Evolutionary conservation across 352 stramenopile genomes (phyloP).

Genomic region (Halophytophthora batemanensis): DNA sequence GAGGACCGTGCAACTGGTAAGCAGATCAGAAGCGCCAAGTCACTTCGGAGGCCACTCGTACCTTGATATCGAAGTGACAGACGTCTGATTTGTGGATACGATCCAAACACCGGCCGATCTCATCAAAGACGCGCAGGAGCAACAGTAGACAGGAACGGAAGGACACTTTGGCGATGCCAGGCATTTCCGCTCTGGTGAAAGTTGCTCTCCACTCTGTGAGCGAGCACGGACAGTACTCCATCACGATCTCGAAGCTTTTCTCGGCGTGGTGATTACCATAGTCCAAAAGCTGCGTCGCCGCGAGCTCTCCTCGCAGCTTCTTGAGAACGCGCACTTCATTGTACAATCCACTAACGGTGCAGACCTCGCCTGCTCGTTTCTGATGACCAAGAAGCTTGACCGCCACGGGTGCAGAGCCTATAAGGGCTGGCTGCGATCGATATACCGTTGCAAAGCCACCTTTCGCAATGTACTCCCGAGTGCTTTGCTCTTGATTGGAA

Average conservation of each 20-base stretch:
- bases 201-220: slow-evolving; percentile 36
- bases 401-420: slow-evolving; percentile 19
- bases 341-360: slow-evolving; percentile 38
- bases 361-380: slow-evolving; percentile 36
- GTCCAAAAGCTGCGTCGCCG: slow-evolving; percentile 57
- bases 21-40: not conserved
- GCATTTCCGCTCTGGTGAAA: slow-evolving; percentile 1
- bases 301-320: slow-evolving; percentile 37
- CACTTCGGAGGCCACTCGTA: not conserved
- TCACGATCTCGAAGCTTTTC: slow-evolving; percentile 48
- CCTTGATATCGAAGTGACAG: slow-evolving; percentile 76
- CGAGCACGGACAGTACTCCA: slow-evolving; percentile 57
- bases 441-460: slow-evolving; percentile 52
- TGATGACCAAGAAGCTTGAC: slow-evolving; percentile 58
- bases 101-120: slow-evolving; percentile 28
- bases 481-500: not conserved
- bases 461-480: slow-evolving; percentile 40
- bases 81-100: slow-evolving; percentile 42
- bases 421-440: slow-evolving; percentile 20
- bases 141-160: slow-evolving; percentile 44
- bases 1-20: not conserved
- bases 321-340: slow-evolving; percentile 56
- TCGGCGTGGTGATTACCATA: slow-evolving; percentile 44
- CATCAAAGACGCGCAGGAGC: slow-evolving; percentile 41
- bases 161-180: slow-evolving; percentile 4